These are phyloP conservation scores for Pseudoscleropodium purum DNA, from an alignment of 225 moss, liverwort and hornwort genomes.

Conservation along the genomic window DNA sequence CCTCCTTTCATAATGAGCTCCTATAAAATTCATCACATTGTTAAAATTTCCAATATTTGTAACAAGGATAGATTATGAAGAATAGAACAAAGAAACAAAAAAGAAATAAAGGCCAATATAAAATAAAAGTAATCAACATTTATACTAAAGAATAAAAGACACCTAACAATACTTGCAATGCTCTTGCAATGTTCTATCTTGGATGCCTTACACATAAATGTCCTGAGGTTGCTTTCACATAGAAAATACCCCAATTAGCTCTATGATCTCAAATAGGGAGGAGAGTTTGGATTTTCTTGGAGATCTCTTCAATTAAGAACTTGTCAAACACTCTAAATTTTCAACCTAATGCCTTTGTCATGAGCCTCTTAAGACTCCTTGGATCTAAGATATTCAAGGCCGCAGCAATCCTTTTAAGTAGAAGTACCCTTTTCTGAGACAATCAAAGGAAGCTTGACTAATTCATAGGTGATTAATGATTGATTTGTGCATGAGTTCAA, in stretches of 20 bases:
- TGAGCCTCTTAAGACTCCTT: not conserved
- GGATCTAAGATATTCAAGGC: not conserved
- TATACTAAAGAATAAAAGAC: not conserved
- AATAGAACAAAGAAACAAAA: not conserved
- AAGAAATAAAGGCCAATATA: not conserved
- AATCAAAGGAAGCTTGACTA: too few species aligned
- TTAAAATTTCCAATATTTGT: not conserved
- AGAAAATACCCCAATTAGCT: not conserved
- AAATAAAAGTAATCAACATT: not conserved
- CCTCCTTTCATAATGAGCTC: not conserved
- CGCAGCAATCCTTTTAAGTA: rapidly evolving
- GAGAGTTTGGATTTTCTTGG: not conserved
- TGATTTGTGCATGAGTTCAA: too few species aligned
- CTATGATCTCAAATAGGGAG: not conserved
- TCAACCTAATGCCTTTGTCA: not conserved
- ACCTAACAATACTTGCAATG: not conserved
- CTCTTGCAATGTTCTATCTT: not conserved
- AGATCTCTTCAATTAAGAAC: not conserved
- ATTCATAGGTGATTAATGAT: too few species aligned
- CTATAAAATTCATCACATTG: too few species aligned
- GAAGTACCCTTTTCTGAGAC: too few species aligned
- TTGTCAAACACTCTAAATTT: not conserved
- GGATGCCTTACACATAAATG: not conserved
- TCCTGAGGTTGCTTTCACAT: not conserved
- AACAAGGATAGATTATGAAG: not conserved